phyloP scores from a whole-genome alignment of 768 basidiomycete species.

The Pleurotus platypus region DNA sequence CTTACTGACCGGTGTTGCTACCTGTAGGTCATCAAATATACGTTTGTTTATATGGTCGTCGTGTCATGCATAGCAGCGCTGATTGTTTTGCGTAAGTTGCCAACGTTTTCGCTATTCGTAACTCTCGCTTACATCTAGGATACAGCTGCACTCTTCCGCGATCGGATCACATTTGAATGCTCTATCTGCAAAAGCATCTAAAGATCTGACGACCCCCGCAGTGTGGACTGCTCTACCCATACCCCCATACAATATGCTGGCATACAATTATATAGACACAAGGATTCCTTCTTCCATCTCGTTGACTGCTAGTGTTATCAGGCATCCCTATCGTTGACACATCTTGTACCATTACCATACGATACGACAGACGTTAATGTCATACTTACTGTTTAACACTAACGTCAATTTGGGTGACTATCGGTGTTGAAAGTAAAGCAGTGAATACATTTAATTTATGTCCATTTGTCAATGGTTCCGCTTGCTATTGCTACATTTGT shows the following conservation, averaged over 20 bases:
- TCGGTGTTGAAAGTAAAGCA: too few relatives aligned
- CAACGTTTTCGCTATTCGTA: conserved; percentile 6
- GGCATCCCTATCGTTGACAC: conserved; percentile 6
- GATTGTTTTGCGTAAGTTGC: conserved; percentile 68
- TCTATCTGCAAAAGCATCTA: conserved; percentile 84
- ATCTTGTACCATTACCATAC: conserved; percentile 10
- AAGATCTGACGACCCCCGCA: conserved; percentile 37
- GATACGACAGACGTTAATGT: conserved; percentile 4
- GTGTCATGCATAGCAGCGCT: conserved; percentile 77
- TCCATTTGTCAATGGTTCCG: too few relatives aligned
- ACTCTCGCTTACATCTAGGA: conserved; percentile 13
- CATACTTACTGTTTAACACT: conserved; percentile 4
- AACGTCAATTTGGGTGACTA: too few relatives aligned
- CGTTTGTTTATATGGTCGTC: conserved; percentile 75
- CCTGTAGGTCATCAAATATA: conserved; percentile 74
- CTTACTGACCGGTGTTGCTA: conserved; percentile 1
- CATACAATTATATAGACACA: conserved; percentile 14
- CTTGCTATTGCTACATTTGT: not conserved
- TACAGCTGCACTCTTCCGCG: conserved; percentile 77
- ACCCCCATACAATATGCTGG: conserved; percentile 4
- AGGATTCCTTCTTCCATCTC: conserved; percentile 2
- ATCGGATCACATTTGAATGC: conserved; percentile 75
- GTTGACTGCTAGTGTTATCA: conserved; percentile 6
- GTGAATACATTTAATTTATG: too few relatives aligned
- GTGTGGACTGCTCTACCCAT: not conserved